Evolutionary conservation across 495 filamentous ascomycete genomes (phyloP).

Genomic region (Gamarada debralockiae): DNA sequence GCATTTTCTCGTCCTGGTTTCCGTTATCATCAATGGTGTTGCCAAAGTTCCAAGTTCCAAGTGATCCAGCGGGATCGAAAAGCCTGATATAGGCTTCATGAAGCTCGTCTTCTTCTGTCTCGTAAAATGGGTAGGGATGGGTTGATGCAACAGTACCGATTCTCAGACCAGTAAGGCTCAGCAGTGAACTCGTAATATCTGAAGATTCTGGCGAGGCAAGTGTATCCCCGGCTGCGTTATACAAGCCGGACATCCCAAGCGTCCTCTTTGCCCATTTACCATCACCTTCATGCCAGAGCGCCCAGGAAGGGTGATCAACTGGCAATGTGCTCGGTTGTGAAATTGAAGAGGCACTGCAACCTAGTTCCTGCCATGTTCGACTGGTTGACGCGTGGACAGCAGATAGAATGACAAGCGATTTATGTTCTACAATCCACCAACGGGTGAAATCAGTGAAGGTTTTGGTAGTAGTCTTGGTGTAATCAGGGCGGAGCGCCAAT

Average conservation of each 20-base stretch:
- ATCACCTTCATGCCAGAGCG: not conserved
- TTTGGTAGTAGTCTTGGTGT: not conserved
- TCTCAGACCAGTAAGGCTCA: not conserved
- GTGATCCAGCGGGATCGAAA: not conserved
- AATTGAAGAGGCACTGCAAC: not conserved
- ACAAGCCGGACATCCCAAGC: not conserved
- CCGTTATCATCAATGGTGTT: not conserved
- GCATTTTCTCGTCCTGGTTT: not conserved
- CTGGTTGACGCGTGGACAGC: not conserved
- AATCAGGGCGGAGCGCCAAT: not conserved
- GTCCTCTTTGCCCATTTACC: not conserved
- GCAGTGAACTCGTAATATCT: not conserved
- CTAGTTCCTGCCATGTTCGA: not conserved
- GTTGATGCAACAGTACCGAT: not conserved
- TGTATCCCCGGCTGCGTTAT: not conserved
- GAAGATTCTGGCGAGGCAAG: not conserved
- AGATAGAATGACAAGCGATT: constrained; percentile 1
- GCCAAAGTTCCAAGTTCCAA: no score
- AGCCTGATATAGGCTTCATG: not conserved
- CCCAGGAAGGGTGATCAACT: not conserved
- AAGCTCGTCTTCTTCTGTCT: not conserved
- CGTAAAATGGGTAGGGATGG: not conserved
- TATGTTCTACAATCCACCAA: not conserved
- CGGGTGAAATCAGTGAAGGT: not conserved
- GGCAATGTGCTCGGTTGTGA: not conserved